Percentiles rank a stretch among this genome's conserved stretches.
phyloP scores from a whole-genome alignment of 2,329 filamentous ascomycete genomes.

The Beauveria sp. region DNA sequence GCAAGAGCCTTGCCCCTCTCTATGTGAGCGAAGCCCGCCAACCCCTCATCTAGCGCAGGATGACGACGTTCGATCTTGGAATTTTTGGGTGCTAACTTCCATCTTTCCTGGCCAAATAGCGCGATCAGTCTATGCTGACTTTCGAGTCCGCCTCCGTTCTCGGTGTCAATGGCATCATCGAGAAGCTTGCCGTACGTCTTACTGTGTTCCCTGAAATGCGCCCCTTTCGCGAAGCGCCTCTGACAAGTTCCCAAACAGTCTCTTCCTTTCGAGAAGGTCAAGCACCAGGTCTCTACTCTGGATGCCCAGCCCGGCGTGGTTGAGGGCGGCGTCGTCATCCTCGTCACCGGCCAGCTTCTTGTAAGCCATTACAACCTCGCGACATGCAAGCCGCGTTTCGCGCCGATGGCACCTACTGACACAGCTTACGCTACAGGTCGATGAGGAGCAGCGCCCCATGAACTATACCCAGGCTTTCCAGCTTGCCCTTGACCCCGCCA shows the following conservation, averaged over 20 bases:
- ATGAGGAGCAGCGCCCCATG: conserved; percentile 80
- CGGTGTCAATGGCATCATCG: conserved; percentile 59
- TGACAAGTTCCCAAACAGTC: conserved; percentile 36
- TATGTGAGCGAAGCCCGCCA: conserved; percentile 58
- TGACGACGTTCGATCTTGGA: not conserved
- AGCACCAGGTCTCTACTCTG: conserved; percentile 67
- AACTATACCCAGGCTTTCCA: conserved; percentile 89
- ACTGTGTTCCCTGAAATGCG: not conserved
- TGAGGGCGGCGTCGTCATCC: conserved; percentile 67
- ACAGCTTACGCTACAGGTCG: conserved; percentile 50
- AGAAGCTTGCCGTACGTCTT: conserved; percentile 69
- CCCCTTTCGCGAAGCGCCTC: not conserved
- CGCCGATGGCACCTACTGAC: not conserved
- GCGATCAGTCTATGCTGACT: conserved; percentile 82
- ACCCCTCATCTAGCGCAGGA: conserved; percentile 4
- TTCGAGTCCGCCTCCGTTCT: conserved; percentile 68
- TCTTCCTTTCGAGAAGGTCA: conserved; percentile 75
- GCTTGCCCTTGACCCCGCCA: conserved; percentile 56
- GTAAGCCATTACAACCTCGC: conserved; percentile 42
- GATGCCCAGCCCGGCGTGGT: conserved; percentile 71
- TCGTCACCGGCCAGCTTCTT: conserved; percentile 80
- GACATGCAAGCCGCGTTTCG: not conserved
- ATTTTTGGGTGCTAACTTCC: not conserved
- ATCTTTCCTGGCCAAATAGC: conserved; percentile 38
- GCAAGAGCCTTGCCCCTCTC: conserved; percentile 56